Conservation (phyloP, 306 rosid genomes). For the Acacia acuminata region DNA sequence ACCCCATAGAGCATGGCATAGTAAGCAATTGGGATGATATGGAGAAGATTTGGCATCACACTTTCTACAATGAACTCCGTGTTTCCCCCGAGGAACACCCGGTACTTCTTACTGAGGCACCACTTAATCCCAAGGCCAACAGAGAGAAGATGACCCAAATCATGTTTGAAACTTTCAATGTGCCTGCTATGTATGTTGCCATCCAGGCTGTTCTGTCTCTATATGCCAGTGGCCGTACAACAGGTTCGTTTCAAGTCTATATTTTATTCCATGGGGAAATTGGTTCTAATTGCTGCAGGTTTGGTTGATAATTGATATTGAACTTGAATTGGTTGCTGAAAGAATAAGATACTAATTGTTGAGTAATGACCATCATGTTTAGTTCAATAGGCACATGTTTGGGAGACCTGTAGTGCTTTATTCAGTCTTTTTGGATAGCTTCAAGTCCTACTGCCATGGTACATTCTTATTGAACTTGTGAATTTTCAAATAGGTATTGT, state of each 20-base stretch:
- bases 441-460: background rate
- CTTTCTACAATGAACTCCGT: slow-evolving; percentile 45
- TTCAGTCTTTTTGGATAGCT: background rate
- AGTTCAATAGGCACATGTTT: background rate
- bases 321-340: background rate
- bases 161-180: slow-evolving; percentile 43
- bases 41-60: slow-evolving; percentile 56
- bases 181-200: slow-evolving; percentile 45
- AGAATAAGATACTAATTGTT: background rate
- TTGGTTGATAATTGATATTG: background rate
- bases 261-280: background rate
- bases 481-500: slow-evolving; percentile 43
- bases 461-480: background rate
- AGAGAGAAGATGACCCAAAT: slow-evolving; percentile 58
- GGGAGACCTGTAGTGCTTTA: background rate
- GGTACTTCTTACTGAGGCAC: slow-evolving; percentile 53
- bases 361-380: background rate
- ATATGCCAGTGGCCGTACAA: slow-evolving; percentile 56
- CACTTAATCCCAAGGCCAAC: slow-evolving; percentile 55
- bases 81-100: slow-evolving; percentile 57
- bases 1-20: slow-evolving; percentile 55
- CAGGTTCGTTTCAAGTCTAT: slow-evolving; percentile 30
- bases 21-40: slow-evolving; percentile 59
- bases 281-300: background rate
- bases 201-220: slow-evolving; percentile 48